Percentiles rank a stretch among this genome's conserved stretches.
phyloP scores from a whole-genome alignment of 2,329 filamentous ascomycete species.

The Penicillium sp. region DNA sequence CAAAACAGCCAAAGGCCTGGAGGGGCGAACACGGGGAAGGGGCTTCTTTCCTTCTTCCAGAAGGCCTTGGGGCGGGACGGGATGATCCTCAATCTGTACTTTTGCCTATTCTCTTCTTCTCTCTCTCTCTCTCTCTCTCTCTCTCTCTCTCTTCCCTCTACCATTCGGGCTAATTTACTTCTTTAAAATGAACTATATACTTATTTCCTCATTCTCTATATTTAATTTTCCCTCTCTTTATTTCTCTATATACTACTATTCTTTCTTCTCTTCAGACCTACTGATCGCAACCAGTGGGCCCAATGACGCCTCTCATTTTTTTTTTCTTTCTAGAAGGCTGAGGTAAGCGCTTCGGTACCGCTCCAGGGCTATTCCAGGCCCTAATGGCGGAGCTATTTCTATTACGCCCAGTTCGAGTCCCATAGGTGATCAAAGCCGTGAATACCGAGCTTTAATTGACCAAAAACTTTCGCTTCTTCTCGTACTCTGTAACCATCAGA shows the following conservation, averaged over 20 bases:
- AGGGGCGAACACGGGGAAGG: constrained; percentile 26
- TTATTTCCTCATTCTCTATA: not conserved
- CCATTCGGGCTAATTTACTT: not conserved
- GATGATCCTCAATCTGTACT: constrained; percentile 21
- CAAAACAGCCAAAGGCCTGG: constrained; percentile 8
- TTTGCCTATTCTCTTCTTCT: not conserved
- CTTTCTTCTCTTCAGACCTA: constrained; percentile 15
- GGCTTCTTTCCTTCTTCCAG: constrained; percentile 26
- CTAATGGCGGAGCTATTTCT: not conserved
- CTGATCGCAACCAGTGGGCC: constrained; percentile 19
- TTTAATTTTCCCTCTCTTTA: not conserved
- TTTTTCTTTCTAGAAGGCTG: constrained; percentile 28
- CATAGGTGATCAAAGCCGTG: no score
- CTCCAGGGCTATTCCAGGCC: not conserved
- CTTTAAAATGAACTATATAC: no score
- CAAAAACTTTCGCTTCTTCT: no score
- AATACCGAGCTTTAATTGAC: no score
- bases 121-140: constrained; percentile 1
- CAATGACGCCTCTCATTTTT: constrained; percentile 20
- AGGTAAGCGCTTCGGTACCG: constrained; percentile 15
- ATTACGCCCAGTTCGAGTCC: no score
- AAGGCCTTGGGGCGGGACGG: constrained; percentile 25
- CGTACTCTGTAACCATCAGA: no score
- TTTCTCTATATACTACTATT: no score
- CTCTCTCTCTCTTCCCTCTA: not conserved